Base-by-base conservation (phyloP, 2,329 filamentous ascomycete genomes). In the Clarireedia hainanense region DNA sequence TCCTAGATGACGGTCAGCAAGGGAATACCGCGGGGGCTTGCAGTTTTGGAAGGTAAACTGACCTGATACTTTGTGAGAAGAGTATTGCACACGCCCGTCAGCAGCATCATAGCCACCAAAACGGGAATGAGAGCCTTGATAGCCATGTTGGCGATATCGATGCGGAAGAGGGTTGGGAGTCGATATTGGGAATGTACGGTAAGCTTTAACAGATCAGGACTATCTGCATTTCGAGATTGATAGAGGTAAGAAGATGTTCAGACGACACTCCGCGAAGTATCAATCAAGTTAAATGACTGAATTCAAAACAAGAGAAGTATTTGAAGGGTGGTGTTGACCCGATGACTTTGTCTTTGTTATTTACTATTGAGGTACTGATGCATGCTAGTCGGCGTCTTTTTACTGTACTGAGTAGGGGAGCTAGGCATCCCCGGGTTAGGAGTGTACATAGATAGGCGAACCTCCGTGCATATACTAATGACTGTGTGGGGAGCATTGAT, bases 61-160 rank as follows among this genome's bases (percentile, higher is more conserved):
- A 91, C 91, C 76, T 97, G 92, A 68, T 91, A 96, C 70, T 99
- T 99, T 64, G 92, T 96, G 67, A 99, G 79, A 59, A 99, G 82
- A 1, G 94, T 99, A 72, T 99, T 99, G 79, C 91, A 96, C 60
- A 95, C 91, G 60, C 92, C 92, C 24, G 92, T 96, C 69, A 96
- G 75, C 69, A 97, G 79, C 92, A 97, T 97, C 89, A 96, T 95
- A 65, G 80, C 86, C 72, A 97, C 90, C 61, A 97, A 79, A 68
- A 96, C 80, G 39, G 91, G 91, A 58, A 97, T 81, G 55, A 90
- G 36, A 2, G 49, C 46, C 47, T 45, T 55, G 46, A 55, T 42
- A 36, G 52, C 46, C 52, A 55, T 55, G 24, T 17, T 55, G 52
- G 50, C 20, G 52, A 20, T 50, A 12, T 15, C n/a, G 26, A 17